phyloP scores from a whole-genome alignment of 164 flowering plant species.

The Chimonanthus salicifolius region DNA sequence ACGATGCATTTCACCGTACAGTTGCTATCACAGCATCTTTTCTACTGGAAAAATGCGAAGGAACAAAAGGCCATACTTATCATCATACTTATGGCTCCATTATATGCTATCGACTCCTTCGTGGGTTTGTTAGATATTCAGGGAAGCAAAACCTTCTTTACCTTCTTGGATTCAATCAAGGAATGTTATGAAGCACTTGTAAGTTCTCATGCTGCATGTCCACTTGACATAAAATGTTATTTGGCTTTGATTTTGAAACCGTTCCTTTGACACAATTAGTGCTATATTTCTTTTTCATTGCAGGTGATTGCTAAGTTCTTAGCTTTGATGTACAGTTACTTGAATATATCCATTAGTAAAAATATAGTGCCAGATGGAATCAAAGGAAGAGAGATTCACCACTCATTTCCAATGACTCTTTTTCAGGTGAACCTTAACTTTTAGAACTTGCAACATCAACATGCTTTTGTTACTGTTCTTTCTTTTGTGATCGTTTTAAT shows the following conservation, averaged over 20 bases:
- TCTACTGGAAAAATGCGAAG: conserved; percentile 96
- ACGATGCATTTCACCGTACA: conserved; percentile 79
- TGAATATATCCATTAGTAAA: conserved; percentile 78
- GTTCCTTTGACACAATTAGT: not conserved
- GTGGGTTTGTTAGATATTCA: conserved; percentile 68
- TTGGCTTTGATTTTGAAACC: not conserved
- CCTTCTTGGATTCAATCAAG: conserved; percentile 73
- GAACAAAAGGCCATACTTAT: conserved; percentile 89
- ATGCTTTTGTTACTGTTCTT: not conserved
- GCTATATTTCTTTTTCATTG: conserved; percentile 9
- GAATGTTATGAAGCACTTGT: conserved; percentile 97
- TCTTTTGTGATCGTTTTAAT: not conserved
- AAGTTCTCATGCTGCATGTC: conserved; percentile 13
- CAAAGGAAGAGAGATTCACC: conserved; percentile 92
- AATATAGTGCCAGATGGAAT: conserved; percentile 86
- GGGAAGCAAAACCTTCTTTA: conserved; percentile 85
- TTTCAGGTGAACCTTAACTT: conserved; percentile 50
- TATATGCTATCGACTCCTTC: conserved; percentile 76
- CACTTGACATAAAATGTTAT: not conserved
- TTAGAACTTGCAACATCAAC: not conserved
- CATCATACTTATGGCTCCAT: conserved; percentile 89
- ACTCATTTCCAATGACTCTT: conserved; percentile 89
- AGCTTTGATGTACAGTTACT: conserved; percentile 85
- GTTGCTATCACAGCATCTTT: conserved; percentile 82
- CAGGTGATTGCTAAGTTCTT: conserved; percentile 97